Conservation (phyloP, 108 stramenopile species). For the Pseudonitzschia pungens region DNA sequence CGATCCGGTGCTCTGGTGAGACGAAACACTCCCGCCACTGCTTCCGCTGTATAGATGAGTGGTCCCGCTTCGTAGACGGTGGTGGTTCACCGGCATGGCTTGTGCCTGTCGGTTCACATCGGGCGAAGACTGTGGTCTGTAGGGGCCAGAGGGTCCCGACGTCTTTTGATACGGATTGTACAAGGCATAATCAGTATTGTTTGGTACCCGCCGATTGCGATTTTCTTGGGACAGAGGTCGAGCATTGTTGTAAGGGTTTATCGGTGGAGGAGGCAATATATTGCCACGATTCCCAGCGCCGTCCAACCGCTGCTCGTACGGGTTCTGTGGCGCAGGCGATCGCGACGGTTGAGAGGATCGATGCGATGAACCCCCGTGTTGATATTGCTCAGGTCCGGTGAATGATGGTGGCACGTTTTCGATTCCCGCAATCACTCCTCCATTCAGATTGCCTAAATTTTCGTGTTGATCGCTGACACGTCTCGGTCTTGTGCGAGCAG, state of each 20-base stretch:
- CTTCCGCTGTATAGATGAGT: not conserved
- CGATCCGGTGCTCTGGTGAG: not conserved
- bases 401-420: not conserved
- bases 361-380: not conserved
- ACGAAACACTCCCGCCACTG: slow-evolving; percentile 3
- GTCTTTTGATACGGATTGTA: slow-evolving; percentile 5
- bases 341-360: not conserved
- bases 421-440: not conserved
- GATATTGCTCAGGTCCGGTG: not conserved
- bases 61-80: not conserved
- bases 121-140: not conserved
- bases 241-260: slow-evolving; percentile 10
- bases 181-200: not conserved
- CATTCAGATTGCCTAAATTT: not conserved
- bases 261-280: slow-evolving; percentile 9
- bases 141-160: not conserved
- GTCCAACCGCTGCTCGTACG: slow-evolving; percentile 9
- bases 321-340: not conserved
- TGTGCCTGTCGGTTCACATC: not conserved
- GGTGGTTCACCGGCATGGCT: not conserved
- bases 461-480: slow-evolving; percentile 10
- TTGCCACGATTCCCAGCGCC: not conserved
- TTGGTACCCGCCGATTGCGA: not conserved
- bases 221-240: not conserved
- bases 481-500: not conserved